Base-by-base conservation (phyloP, 805 yeast species). In the Wickerhamiella cacticola region DNA sequence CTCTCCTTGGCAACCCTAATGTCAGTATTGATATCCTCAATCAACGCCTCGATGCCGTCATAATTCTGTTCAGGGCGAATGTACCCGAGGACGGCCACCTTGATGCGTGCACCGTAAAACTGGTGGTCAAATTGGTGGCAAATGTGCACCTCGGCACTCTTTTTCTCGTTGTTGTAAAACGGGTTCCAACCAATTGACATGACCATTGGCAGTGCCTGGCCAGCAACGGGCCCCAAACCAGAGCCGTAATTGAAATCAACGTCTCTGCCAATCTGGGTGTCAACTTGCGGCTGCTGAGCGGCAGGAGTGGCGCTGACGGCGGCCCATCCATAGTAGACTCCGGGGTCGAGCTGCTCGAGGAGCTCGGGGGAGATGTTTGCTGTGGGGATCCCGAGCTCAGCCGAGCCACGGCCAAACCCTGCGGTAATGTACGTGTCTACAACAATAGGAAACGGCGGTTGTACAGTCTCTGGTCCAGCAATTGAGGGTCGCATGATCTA, bases 101-200 rank as follows among this genome's bases (percentile, higher is more conserved):
- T 71, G 45, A 89, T 73, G 7, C 61, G 52, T 8, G 95, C 89
- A 3, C 98, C 98, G 58, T 92, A 92, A 61, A 92, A 92, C 53
- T 74, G 70, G 9, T 67, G 58, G 0, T 59, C 53, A 58, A 87
- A 92, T 38, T 79, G 66, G 65, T 86, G 94, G 48, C 92, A 70
- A 4, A 92, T 73, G 63, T 92, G 96, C 19, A 92, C 69, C 58
- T 92, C 73, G 3, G 92, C 94, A 0, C 95, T 79, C 64, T 84
- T 85, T 56, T 74, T 74, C 44, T 75, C 70, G 63, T 92, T 88
- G 22, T 79, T 74, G 66, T 78, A 92, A 61, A 80, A 89, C 33
- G 98, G 97, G 60, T 92, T 92, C 83, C 87, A 85, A 1, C 99
- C 99, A 16, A 92, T 72, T 7, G 95, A 84, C 84, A 89, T 81